phyloP scores from a whole-genome alignment of 371 early-diverging fungal species.

The Mycotypha africana region DNA sequence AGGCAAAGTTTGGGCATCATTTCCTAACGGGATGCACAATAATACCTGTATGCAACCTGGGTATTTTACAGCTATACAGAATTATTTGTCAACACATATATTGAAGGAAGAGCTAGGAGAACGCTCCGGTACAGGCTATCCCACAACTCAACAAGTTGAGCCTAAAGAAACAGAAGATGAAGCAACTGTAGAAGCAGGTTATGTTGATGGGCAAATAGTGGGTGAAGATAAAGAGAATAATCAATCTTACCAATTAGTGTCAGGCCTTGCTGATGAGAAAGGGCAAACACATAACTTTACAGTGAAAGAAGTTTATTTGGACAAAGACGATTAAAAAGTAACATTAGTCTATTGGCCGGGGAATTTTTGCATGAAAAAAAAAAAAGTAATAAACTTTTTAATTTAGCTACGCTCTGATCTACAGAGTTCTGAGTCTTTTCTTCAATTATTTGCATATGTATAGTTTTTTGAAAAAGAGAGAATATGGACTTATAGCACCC shows the following conservation, averaged over 20 bases:
- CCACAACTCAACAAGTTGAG: too few species aligned
- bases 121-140: too few species aligned
- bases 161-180: conserved; percentile 4
- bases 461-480: conserved; percentile 28
- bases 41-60: conserved; percentile 86
- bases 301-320: conserved; percentile 15
- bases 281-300: conserved; percentile 26
- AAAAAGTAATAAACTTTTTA: neutral
- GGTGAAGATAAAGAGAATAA: conserved; percentile 10
- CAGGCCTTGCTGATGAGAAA: conserved; percentile 30
- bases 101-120: conserved; percentile 11
- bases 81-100: conserved; percentile 23
- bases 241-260: conserved; percentile 28
- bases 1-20: conserved; percentile 47
- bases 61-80: conserved; percentile 74
- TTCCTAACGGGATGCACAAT: conserved; percentile 84
- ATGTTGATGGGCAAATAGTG: conserved; percentile 12
- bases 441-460: conserved; percentile 30
- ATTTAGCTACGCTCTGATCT: too few species aligned
- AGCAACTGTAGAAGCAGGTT: conserved; percentile 10
- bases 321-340: conserved; percentile 10
- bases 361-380: neutral
- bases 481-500: conserved; percentile 28
- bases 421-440: neutral
- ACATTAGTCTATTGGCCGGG: neutral